A percentile compares a stretch with the other conserved stretches of the same genome.
Evolutionary conservation across 106 monocot species (phyloP).

Genomic region (Acorus gramineus): DNA sequence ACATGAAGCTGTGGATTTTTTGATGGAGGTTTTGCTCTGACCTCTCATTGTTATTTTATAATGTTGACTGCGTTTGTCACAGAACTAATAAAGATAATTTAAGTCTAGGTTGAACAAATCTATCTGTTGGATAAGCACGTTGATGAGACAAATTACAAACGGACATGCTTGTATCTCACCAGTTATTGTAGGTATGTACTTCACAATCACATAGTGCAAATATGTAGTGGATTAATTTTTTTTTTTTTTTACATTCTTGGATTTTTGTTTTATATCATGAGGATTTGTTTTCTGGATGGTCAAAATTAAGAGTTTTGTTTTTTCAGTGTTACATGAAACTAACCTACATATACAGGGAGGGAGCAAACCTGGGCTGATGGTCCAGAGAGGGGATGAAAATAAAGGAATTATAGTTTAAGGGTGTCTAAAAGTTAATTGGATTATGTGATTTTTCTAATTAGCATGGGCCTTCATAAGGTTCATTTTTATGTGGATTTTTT

Average conservation of each 20-base stretch:
- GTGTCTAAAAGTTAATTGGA: too few relatives aligned
- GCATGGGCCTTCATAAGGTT: too few relatives aligned
- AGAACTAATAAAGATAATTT: slow-evolving; percentile 1
- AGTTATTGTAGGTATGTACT: slow-evolving; percentile 75
- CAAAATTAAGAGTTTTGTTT: too few relatives aligned
- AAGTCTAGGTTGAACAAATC: slow-evolving; percentile 85
- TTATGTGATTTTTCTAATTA: too few relatives aligned
- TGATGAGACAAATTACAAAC: slow-evolving; percentile 84
- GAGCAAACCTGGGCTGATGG: too few relatives aligned
- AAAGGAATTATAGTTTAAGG: too few relatives aligned
- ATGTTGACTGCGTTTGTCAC: background rate
- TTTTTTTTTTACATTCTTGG: background rate
- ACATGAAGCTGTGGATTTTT: slow-evolving; percentile 97
- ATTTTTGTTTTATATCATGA: background rate
- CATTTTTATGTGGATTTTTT: too few relatives aligned
- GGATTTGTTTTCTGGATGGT: too few relatives aligned
- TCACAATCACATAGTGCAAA: background rate
- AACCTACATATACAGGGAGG: too few relatives aligned
- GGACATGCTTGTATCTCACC: slow-evolving; percentile 85
- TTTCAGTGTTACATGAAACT: too few relatives aligned
- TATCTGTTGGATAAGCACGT: slow-evolving; percentile 85
- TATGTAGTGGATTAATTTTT: background rate
- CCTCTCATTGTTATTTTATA: background rate
- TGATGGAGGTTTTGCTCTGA: slow-evolving; percentile 67
- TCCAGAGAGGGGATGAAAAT: too few relatives aligned